phyloP scores from a whole-genome alignment of 2,329 filamentous ascomycete genomes.

The Alternaria viburni region DNA sequence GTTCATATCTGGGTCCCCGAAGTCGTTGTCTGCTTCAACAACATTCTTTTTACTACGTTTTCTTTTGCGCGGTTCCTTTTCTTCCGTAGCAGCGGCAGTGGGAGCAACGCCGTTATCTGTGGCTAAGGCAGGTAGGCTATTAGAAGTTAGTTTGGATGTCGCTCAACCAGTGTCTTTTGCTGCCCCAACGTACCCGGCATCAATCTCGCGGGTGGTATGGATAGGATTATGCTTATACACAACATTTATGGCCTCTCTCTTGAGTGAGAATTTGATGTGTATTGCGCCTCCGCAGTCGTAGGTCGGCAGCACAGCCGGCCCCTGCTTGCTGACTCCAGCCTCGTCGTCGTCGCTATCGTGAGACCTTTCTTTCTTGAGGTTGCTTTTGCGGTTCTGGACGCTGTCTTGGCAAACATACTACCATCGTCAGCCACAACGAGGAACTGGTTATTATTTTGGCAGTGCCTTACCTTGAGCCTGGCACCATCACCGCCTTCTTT shows the following conservation, averaged over 20 bases:
- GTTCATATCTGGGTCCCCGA: constrained; percentile 19
- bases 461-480: constrained; percentile 26
- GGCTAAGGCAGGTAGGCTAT: constrained; percentile 10
- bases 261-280: constrained; percentile 44
- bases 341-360: constrained; percentile 15
- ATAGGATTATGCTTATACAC: constrained; percentile 47
- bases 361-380: constrained; percentile 28
- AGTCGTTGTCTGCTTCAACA: constrained; percentile 17
- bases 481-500: constrained; percentile 38
- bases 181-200: constrained; percentile 26
- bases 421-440: neutral
- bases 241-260: constrained; percentile 42
- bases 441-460: neutral
- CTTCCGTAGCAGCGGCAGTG: constrained; percentile 7
- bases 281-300: constrained; percentile 46
- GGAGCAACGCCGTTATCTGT: constrained; percentile 2
- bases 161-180: neutral
- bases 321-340: constrained; percentile 2
- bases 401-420: constrained; percentile 44
- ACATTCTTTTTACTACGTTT: constrained; percentile 27
- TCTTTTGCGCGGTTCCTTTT: constrained; percentile 21
- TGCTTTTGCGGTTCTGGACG: constrained; percentile 38
- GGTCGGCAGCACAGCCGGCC: constrained; percentile 18
- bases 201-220: constrained; percentile 19
- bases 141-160: neutral